Conservation (phyloP, 2,329 filamentous ascomycete species). For the Aspergillus niger region DNA sequence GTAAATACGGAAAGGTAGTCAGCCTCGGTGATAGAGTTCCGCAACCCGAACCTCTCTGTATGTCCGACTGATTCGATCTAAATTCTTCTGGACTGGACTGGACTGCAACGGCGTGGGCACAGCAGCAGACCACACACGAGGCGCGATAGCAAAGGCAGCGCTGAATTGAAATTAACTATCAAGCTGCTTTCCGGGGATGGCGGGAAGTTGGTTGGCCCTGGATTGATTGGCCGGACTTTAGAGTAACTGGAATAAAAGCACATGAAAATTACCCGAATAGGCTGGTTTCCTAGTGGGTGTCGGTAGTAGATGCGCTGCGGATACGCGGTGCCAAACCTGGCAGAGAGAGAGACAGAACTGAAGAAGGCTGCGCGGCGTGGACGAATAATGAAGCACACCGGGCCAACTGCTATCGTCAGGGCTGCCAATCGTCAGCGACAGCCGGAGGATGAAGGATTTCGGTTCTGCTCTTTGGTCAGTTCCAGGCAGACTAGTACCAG, state of each 20-base stretch:
- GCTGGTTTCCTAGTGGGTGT: background rate
- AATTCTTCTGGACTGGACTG: background rate
- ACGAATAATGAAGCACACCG: background rate
- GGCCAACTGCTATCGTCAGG: background rate
- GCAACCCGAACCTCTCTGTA: background rate
- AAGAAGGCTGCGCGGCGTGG: background rate
- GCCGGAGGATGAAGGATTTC: background rate
- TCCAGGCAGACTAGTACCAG: background rate
- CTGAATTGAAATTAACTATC: background rate
- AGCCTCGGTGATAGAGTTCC: background rate
- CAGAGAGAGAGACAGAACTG: background rate
- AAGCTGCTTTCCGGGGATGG: background rate
- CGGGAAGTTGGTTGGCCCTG: background rate
- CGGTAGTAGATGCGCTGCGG: background rate
- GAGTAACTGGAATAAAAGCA: background rate
- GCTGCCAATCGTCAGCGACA: background rate
- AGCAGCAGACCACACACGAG: background rate
- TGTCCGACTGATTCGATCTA: background rate
- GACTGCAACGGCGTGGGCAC: background rate
- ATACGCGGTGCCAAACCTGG: background rate
- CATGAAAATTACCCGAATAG: constrained; percentile 7
- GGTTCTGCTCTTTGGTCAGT: background rate
- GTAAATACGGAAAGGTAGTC: no score
- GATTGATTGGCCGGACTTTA: background rate
- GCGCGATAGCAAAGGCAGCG: background rate